Conservation (phyloP, 2,329 filamentous ascomycete genomes). For the Colletotrichum sublineola region DNA sequence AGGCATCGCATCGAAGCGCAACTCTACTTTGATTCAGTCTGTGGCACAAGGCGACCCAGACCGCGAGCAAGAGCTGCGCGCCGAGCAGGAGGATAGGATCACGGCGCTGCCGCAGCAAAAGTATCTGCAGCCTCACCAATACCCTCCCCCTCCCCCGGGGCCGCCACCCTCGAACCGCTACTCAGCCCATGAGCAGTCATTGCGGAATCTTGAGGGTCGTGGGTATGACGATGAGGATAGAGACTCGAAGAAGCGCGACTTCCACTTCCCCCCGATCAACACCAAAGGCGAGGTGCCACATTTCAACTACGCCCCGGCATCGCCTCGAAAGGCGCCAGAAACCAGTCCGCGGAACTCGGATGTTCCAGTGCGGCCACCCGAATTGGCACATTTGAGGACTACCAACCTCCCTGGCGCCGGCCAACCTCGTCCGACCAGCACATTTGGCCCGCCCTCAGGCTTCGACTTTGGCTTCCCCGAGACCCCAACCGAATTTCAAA, state of each 20-base stretch:
- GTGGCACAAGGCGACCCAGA: constrained; percentile 84
- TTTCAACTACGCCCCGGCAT: constrained; percentile 68
- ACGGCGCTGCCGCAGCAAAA: constrained; percentile 81
- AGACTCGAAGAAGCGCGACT: constrained; percentile 57
- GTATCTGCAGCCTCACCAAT: constrained; percentile 69
- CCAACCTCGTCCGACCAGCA: constrained; percentile 63
- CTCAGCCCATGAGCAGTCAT: constrained; percentile 60
- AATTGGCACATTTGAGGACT: constrained; percentile 70
- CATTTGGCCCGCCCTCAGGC: constrained; percentile 71
- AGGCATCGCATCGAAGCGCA: constrained; percentile 87
- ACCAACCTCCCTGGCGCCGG: constrained; percentile 53
- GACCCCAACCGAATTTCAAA: constrained; percentile 89
- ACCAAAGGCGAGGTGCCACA: constrained; percentile 65
- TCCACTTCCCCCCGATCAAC: constrained; percentile 70
- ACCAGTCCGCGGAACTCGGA: constrained; percentile 43
- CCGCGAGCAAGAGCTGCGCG: constrained; percentile 82
- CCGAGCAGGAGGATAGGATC: constrained; percentile 87
- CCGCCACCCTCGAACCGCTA: constrained; percentile 49
- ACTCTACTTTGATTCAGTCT: constrained; percentile 84
- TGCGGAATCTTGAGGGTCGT: constrained; percentile 64
- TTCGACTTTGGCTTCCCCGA: constrained; percentile 86
- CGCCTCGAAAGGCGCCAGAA: constrained; percentile 53
- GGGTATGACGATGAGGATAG: constrained; percentile 58
- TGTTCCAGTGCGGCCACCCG: constrained; percentile 60
- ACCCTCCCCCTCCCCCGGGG: constrained; percentile 49